Percentiles rank a stretch among this genome's conserved stretches.
Conservation (phyloP, 2,329 filamentous ascomycete species). For the Stagonosporopsis chrysanthemi region DNA sequence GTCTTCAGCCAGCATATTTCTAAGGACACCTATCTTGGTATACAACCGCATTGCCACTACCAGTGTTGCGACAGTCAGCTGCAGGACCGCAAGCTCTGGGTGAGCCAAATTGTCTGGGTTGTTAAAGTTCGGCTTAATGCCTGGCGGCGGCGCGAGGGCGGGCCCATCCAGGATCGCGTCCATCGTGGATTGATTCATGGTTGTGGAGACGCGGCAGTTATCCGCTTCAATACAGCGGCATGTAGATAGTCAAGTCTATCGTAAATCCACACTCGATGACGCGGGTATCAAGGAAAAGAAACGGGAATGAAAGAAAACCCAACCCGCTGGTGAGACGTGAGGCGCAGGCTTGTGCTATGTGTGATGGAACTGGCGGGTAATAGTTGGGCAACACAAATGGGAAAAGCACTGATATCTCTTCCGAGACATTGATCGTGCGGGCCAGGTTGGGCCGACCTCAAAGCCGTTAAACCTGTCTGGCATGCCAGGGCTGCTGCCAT, state of each 20-base stretch:
- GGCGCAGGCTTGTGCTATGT: conserved; percentile 1
- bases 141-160: conserved; percentile 17
- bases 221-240: neutral
- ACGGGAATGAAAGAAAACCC: neutral
- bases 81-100: conserved; percentile 14
- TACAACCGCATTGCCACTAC: conserved; percentile 19
- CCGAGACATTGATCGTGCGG: neutral
- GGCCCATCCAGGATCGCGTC: conserved; percentile 14
- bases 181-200: conserved; percentile 1
- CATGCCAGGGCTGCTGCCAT: neutral
- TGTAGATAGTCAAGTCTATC: neutral
- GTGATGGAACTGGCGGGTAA: neutral
- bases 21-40: conserved; percentile 15
- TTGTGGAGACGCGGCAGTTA: neutral
- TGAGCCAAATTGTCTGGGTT: conserved; percentile 14
- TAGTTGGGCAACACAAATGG: neutral
- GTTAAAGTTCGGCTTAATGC: conserved; percentile 18
- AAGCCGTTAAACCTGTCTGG: neutral
- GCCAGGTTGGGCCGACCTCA: neutral
- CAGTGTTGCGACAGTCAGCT: conserved; percentile 16
- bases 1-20: conserved; percentile 21
- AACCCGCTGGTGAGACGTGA: conserved; percentile 4
- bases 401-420: conserved; percentile 3
- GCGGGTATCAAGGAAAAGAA: neutral
- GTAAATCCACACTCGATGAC: neutral